phyloP scores from a whole-genome alignment of 2,329 filamentous ascomycete genomes.

The Gliomastix tumulicola region DNA sequence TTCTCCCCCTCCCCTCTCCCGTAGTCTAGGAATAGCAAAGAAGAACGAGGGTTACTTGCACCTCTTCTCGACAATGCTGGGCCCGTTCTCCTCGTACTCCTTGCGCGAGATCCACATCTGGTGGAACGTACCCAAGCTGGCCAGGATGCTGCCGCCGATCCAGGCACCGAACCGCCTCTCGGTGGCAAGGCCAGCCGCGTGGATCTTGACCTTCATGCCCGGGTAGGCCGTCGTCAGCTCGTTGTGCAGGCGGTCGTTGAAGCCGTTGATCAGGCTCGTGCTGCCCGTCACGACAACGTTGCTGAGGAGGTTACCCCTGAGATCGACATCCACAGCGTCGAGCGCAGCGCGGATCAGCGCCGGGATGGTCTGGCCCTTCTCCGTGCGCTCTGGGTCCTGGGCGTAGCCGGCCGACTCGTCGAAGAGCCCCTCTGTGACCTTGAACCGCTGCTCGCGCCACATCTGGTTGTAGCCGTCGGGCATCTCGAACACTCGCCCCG shows the following conservation, averaged over 20 bases:
- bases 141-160: constrained; percentile 94
- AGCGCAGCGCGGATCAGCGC: constrained; percentile 74
- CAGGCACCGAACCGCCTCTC: constrained; percentile 90
- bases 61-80: constrained; percentile 86
- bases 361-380: constrained; percentile 73
- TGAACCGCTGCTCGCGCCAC: constrained; percentile 83
- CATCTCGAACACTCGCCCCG: constrained; percentile 90
- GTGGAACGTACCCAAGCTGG: constrained; percentile 93
- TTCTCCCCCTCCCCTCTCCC: too few relatives aligned
- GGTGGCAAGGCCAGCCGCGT: constrained; percentile 76
- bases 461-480: constrained; percentile 95
- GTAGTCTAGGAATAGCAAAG: too few relatives aligned
- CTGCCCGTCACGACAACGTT: constrained; percentile 94
- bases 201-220: constrained; percentile 78
- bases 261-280: constrained; percentile 79
- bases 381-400: constrained; percentile 37
- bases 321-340: constrained; percentile 77
- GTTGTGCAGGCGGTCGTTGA: constrained; percentile 82
- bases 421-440: constrained; percentile 83
- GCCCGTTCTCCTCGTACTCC: constrained; percentile 94
- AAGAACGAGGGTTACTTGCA: too few relatives aligned
- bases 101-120: constrained; percentile 99
- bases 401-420: constrained; percentile 71
- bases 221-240: constrained; percentile 81
- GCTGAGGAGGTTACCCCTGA: constrained; percentile 72